Evolutionary conservation across 2,329 filamentous ascomycete species (phyloP).

Genomic region (Pseudogymnoascus sp.): DNA sequence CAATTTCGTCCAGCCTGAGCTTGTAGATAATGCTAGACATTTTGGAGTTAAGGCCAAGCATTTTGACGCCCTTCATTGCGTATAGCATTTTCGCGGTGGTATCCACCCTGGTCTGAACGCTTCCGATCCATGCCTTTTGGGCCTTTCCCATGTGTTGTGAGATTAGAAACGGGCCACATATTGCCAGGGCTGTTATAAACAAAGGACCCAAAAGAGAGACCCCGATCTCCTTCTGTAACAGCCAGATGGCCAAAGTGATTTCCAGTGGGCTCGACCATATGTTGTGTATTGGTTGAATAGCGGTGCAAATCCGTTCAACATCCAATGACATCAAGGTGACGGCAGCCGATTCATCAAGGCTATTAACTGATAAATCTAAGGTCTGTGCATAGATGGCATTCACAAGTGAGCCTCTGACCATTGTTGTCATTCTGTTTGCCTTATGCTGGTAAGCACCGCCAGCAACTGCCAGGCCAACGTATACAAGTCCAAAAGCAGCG

Average conservation of each 20-base stretch:
- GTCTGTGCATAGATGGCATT: constrained; percentile 23
- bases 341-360: constrained; percentile 21
- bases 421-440: constrained; percentile 19
- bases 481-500: constrained; percentile 18
- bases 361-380: constrained; percentile 20
- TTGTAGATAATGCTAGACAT: constrained; percentile 26
- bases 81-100: constrained; percentile 21
- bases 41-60: constrained; percentile 29
- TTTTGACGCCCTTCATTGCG: constrained; percentile 28
- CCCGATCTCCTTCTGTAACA: neutral
- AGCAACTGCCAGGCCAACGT: constrained; percentile 17
- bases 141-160: neutral
- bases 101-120: constrained; percentile 17
- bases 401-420: constrained; percentile 21
- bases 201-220: neutral
- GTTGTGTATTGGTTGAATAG: constrained; percentile 16
- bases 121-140: constrained; percentile 16
- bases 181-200: constrained; percentile 6
- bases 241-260: neutral
- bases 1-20: constrained; percentile 23
- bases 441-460: constrained; percentile 21
- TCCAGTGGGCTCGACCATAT: neutral
- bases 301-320: constrained; percentile 26
- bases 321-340: constrained; percentile 26
- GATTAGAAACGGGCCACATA: constrained; percentile 11